Percentiles rank a stretch among this genome's conserved stretches.
Evolutionary conservation across 1,284 basidiomycete species (phyloP).

Genomic region (Peniophora sp.): DNA sequence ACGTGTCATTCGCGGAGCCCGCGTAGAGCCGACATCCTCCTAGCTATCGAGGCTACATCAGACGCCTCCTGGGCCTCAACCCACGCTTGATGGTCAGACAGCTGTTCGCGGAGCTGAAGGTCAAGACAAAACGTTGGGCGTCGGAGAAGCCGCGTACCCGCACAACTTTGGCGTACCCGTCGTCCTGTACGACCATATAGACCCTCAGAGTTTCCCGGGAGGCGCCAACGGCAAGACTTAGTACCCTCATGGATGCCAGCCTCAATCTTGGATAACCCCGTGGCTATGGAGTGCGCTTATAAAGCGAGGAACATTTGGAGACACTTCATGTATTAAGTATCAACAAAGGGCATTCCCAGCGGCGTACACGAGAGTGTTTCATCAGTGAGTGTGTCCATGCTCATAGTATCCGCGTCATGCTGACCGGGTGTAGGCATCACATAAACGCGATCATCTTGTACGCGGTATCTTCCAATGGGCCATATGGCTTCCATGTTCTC

Average conservation of each 20-base stretch:
- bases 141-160: no score
- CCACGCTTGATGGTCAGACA: no score
- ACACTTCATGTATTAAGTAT: conserved; percentile 65
- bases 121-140: no score
- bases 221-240: conserved; percentile 19
- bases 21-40: no score
- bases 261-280: conserved; percentile 30
- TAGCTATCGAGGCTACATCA: no score
- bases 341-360: conserved; percentile 61
- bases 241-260: conserved; percentile 40
- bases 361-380: conserved; percentile 75
- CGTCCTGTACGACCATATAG: conserved; percentile 68
- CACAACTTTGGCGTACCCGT: conserved; percentile 49
- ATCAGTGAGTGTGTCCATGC: conserved; percentile 43
- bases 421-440: conserved; percentile 55
- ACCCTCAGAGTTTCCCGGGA: conserved; percentile 34
- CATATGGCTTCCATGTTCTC: conserved; percentile 91
- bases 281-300: conserved; percentile 44
- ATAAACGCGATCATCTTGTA: conserved; percentile 93
- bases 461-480: conserved; percentile 80
- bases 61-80: no score
- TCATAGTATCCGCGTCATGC: not conserved
- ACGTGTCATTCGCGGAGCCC: no score
- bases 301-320: conserved; percentile 56
- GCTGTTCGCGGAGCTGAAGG: no score